These are phyloP conservation scores for Pseudopithomyces maydicus DNA, from an alignment of 2,329 filamentous ascomycete genomes.

Conservation along the genomic window DNA sequence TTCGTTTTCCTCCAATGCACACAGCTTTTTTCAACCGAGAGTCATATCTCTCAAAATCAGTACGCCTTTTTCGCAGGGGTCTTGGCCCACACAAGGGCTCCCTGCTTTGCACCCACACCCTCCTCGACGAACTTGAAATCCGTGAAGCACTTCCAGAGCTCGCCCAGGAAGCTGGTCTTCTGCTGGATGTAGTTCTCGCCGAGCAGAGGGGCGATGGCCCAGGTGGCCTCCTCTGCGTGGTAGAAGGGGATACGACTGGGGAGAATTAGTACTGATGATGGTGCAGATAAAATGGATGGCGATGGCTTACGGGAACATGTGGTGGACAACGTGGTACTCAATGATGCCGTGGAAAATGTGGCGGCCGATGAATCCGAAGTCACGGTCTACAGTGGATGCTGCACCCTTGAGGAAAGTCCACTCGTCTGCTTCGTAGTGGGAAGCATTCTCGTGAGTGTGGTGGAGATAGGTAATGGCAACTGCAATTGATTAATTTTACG, in stretches of 20 bases:
- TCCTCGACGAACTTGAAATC: conserved; percentile 29
- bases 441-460: conserved; percentile 66
- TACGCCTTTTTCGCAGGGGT: too few species aligned
- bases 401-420: conserved; percentile 70
- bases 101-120: neutral
- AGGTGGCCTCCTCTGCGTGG: conserved; percentile 32
- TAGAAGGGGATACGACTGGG: conserved; percentile 33
- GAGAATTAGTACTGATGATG: conserved; percentile 9
- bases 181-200: conserved; percentile 31
- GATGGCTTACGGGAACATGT: conserved; percentile 57
- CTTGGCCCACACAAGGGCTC: neutral
- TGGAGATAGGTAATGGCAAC: conserved; percentile 78
- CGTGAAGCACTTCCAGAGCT: conserved; percentile 29
- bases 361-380: conserved; percentile 68
- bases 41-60: too few species aligned
- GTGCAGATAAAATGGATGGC: too few species aligned
- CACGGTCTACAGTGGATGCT: conserved; percentile 66
- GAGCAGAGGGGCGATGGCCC: conserved; percentile 28
- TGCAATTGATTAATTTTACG: neutral
- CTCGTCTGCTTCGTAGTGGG: conserved; percentile 62
- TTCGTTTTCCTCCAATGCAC: too few species aligned
- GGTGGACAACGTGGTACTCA: conserved; percentile 67
- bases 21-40: too few species aligned
- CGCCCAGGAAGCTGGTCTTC: conserved; percentile 22
- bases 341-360: conserved; percentile 71